These are phyloP conservation scores for Vachellia collinsii DNA, from an alignment of 306 rosid species.

Conservation along the genomic window DNA sequence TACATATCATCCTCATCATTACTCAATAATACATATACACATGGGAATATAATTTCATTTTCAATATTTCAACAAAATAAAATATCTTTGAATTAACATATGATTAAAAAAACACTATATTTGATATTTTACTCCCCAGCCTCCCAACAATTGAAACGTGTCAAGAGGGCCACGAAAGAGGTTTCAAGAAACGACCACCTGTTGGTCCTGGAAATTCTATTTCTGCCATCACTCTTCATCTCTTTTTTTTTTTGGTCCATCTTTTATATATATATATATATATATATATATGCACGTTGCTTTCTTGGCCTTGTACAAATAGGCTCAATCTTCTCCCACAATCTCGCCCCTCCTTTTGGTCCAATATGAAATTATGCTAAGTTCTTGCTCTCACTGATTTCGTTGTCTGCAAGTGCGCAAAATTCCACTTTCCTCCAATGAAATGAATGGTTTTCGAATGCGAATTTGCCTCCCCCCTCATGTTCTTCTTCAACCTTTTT, in stretches of 20 bases:
- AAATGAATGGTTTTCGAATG: background rate
- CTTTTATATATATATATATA: too few species aligned
- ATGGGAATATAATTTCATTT: too few species aligned
- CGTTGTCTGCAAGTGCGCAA: background rate
- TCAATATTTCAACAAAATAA: too few species aligned
- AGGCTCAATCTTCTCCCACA: slow-evolving; percentile 62
- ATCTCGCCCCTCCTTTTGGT: slow-evolving; percentile 47
- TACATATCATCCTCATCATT: background rate
- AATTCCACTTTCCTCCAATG: background rate
- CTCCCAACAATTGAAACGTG: slow-evolving; percentile 24
- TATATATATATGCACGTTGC: slow-evolving; percentile 11
- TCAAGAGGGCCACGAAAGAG: background rate
- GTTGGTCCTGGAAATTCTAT: background rate
- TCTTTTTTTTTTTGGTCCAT: too few species aligned
- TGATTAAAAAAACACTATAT: too few species aligned
- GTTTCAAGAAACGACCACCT: background rate
- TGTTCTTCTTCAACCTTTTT: slow-evolving; percentile 4
- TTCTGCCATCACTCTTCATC: background rate
- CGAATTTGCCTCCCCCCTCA: background rate
- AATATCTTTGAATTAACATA: too few species aligned
- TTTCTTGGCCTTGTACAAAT: slow-evolving; percentile 38
- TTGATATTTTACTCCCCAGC: background rate
- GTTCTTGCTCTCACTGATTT: slow-evolving; percentile 40
- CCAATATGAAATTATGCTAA: slow-evolving; percentile 20
- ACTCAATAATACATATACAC: background rate